These are phyloP conservation scores for Thermothelomyces thermophilus DNA, from an alignment of 2,329 filamentous ascomycete genomes.

Conservation along the genomic window DNA sequence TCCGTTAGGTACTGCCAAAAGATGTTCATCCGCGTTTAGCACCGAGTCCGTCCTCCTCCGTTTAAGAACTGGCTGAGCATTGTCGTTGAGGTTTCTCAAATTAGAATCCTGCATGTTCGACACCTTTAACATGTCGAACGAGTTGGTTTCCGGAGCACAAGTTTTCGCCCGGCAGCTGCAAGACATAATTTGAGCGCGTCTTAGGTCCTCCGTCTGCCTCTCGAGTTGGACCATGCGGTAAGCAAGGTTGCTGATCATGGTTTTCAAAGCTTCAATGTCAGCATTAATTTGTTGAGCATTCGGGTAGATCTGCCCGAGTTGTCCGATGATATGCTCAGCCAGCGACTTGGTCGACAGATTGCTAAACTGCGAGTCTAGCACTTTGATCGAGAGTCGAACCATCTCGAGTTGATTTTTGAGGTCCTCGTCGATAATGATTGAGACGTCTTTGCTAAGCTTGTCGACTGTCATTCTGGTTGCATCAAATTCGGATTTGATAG, in stretches of 20 bases:
- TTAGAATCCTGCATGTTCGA: background rate
- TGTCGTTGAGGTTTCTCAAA: background rate
- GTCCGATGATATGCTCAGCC: slow-evolving; percentile 34
- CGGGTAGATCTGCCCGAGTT: slow-evolving; percentile 31
- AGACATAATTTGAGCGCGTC: background rate
- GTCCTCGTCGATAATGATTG: background rate
- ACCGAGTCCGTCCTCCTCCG: slow-evolving; percentile 1
- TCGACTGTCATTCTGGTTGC: background rate
- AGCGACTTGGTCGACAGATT: slow-evolving; percentile 41
- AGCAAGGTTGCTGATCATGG: background rate
- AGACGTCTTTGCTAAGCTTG: background rate
- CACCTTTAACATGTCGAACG: background rate
- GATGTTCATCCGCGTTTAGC: background rate
- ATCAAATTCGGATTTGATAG: slow-evolving; percentile 3
- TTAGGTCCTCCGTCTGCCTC: slow-evolving; percentile 4
- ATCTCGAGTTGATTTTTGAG: slow-evolving; percentile 20
- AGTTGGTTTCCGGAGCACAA: background rate
- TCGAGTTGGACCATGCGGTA: slow-evolving; percentile 2
- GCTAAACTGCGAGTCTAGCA: slow-evolving; percentile 42
- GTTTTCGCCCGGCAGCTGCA: background rate
- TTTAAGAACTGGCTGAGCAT: background rate
- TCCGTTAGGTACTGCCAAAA: background rate
- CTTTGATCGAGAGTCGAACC: slow-evolving; percentile 33
- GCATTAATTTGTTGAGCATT: slow-evolving; percentile 12
- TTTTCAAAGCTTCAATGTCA: slow-evolving; percentile 14